Evolutionary conservation across 345 rosid species (phyloP), one percentile per base, ranked within the genome.

Genomic region (Capsella bursapastoris): DNA sequence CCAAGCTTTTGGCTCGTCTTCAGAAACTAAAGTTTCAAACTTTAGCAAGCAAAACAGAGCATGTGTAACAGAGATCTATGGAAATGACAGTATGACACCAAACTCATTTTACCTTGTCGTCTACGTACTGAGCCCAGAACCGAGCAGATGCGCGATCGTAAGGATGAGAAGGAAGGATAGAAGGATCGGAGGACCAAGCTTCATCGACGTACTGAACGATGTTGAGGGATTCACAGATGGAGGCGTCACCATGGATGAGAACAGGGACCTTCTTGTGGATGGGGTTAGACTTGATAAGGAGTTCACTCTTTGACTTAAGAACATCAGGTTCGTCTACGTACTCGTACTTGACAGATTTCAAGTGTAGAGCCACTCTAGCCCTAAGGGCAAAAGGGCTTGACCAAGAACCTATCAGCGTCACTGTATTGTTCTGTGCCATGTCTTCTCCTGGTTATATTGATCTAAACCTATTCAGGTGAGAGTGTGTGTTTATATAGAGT

Each of bases 181-280:
- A 68, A 10, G 87, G 90, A 27, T 55, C 77, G 4, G 87, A 70
- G 35, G 93, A 49, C 93, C 96, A 91, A 32, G 57, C 71, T 69
- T 88, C 97, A 10, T 91, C 91, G 11, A 91, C 53, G 66, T 89
- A 91, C 47, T 89, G 78, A 8, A 91, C 91, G 52, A 88, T 86
- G 34, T 86, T 44, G 38, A 86, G 89, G 29, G 96, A 87, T 44
- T 91, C 97, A 58, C 91, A 86, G 62, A 89, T 68, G 2, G 86
- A 80, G 29, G 78, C 81, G 6, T 77, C 91, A 1, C 76, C 80
- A n/a, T 91, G 96, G 66, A 91, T 80, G 7, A 91, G 88, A 14
- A 89, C 96, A 0, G 96, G 97, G 57, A 91, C 71, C 82, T 91
- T 91, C 84, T 89, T 88, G 83, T 89, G 82, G 27, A 92, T 84